Base-by-base conservation (phyloP, 306 rosid genomes). In the Fragaria nilgerrensis region DNA sequence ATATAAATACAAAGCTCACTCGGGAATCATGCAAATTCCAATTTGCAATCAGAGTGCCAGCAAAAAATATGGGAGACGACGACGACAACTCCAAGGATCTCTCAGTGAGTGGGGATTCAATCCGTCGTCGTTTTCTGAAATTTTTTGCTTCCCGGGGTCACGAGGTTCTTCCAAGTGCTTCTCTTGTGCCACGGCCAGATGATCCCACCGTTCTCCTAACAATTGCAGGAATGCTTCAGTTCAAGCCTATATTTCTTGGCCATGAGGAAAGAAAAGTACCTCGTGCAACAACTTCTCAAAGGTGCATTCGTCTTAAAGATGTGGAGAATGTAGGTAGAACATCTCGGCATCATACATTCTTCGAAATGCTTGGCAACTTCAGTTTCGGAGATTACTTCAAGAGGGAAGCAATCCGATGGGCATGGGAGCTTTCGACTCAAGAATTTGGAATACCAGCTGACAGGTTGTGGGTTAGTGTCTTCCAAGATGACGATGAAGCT, bases 301-400 rank as follows among this genome's bases (percentile, higher is more conserved):
- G 90, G 81, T 93, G 98, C 89, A 86, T 88, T 65, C 96, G 97
- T 47, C 88, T 94, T 17, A 94, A 94, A 72, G 97, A 94, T 73
- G 80, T 90, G 74, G 83, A 90, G 81, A 94, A 94, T 77, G 98
- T 94, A 39, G 98, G 98, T 58, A 87, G 82, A 70, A 94, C 98
- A 5, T 45, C 96, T 53, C 84, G 97, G 3, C 97, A 93, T 83
- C 98, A 93, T 16, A 91, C 94, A 69, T 90, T 93, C 73, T 91
- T 93, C 67, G 98, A 93, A 87, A 93, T 93, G 98, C 98, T 94
- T 76, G 97, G 98, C 50, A 94, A 94, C 89, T 94, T 91, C 87
- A 94, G 98, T 86, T 91, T 91, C 87, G 96, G 97, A 58, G 89
- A 91, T 86, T 94, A 94, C 91, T 94, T 94, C 91, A 94, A 94